Percentiles rank a stretch among this genome's conserved stretches.
phyloP scores from a whole-genome alignment of 345 rosid species.

The Pistacia vera region DNA sequence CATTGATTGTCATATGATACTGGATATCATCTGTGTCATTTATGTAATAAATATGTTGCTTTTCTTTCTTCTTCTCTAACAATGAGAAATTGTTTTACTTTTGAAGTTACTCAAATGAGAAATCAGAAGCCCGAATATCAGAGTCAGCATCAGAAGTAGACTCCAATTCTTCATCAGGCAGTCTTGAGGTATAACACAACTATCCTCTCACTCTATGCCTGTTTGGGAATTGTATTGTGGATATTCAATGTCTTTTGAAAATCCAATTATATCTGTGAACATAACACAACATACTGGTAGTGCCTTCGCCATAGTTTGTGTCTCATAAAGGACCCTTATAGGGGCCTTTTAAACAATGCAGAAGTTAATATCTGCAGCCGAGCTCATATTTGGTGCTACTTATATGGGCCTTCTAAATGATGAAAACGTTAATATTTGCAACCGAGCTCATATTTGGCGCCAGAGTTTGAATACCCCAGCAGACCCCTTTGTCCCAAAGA shows the following conservation, averaged over 20 bases:
- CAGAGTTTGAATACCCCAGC: neutral
- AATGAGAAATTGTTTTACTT: neutral
- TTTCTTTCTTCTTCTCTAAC: slow-evolving; percentile 4
- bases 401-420: neutral
- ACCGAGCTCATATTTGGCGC: neutral
- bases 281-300: neutral
- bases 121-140: slow-evolving; percentile 58
- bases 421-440: neutral
- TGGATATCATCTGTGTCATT: neutral
- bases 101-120: slow-evolving; percentile 79
- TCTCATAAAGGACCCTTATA: neutral
- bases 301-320: neutral
- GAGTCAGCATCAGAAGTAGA: slow-evolving; percentile 43
- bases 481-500: neutral
- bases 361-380: neutral
- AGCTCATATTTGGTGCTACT: neutral
- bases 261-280: neutral
- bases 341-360: neutral
- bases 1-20: neutral
- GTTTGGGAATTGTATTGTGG: neutral
- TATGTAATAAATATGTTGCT: neutral
- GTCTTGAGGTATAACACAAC: slow-evolving; percentile 40
- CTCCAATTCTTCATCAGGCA: slow-evolving; percentile 43
- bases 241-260: neutral
- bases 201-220: neutral